Base-by-base conservation (phyloP, 2,329 filamentous ascomycete species). In the Orbilia oligospora region DNA sequence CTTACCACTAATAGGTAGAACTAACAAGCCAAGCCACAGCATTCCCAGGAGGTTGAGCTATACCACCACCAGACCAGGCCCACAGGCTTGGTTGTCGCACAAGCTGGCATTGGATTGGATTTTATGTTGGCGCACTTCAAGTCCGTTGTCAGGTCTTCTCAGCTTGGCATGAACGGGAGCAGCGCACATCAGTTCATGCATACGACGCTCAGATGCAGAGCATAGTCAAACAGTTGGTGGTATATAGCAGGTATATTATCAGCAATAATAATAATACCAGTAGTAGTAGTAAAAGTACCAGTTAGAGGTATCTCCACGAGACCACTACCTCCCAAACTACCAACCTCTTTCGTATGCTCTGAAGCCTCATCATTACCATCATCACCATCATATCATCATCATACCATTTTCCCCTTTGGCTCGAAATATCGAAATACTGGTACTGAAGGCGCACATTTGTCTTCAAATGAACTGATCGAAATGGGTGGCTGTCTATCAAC, bases 401-500 rank as follows among this genome's bases (percentile, higher is more conserved):
- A n/a, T n/a, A n/a, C n/a, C n/a, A n/a, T n/a, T n/a, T n/a, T n/a
- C n/a, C n/a, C n/a, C n/a, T 18, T 16, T 3, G 18, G 2, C 14
- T 24, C 33, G n/a, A n/a, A 27, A 24, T 24, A 5, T 49, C 46
- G 10, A 49, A n/a, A n/a, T n/a, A n/a, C n/a, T n/a, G n/a, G n/a
- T n/a, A n/a, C n/a, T n/a, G n/a, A n/a, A n/a, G n/a, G n/a, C n/a
- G n/a, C n/a, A n/a, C n/a, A 14, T 41, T n/a, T 14, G 5, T 16
- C 12, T 41, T 51, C 48, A 51, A 27, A 41, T 61, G 56, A 6
- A 61, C 41, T 44, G 36, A n/a, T n/a, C n/a, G n/a, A 41, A 68
- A 78, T 78, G 75, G 75, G 75, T 12, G 71, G 68, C 36, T 78
- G 75, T 65, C 63, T 78, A 65, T 78, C 75, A 63, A 68, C 63